A percentile compares a stretch with the other conserved stretches of the same genome.
These are phyloP conservation scores for Arxiozyma heterogenica DNA, from an alignment of 1,139 yeast species.

Conservation along the genomic window DNA sequence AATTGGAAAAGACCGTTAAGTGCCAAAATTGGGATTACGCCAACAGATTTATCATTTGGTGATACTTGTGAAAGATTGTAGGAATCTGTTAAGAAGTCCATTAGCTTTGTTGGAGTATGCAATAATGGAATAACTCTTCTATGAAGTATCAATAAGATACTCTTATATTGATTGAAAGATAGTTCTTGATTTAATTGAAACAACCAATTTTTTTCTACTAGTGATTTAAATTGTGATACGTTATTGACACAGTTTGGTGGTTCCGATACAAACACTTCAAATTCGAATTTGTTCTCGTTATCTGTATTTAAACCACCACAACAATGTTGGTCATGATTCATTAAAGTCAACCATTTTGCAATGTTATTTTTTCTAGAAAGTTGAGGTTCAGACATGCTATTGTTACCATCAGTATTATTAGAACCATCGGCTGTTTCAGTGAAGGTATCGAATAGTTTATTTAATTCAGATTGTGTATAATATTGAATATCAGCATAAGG, in stretches of 20 bases:
- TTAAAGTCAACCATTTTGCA: constrained; percentile 33
- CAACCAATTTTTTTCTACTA: constrained; percentile 65
- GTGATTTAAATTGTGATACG: constrained; percentile 48
- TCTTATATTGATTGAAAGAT: constrained; percentile 51
- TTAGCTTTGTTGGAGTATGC: constrained; percentile 68
- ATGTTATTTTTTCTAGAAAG: constrained; percentile 13
- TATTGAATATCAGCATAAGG: constrained; percentile 59
- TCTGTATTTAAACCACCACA: constrained; percentile 11
- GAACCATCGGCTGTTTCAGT: constrained; percentile 1
- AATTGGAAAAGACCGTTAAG: constrained; percentile 81
- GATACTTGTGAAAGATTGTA: constrained; percentile 37
- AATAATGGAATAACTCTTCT: constrained; percentile 76
- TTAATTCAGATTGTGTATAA: constrained; percentile 46
- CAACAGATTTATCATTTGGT: constrained; percentile 32
- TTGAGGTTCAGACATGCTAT: background rate
- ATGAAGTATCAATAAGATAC: constrained; percentile 62
- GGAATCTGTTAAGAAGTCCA: constrained; percentile 91
- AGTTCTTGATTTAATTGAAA: constrained; percentile 40
- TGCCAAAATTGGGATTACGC: constrained; percentile 68
- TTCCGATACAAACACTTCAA: constrained; percentile 36
- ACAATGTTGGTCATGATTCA: constrained; percentile 31
- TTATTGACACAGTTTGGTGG: constrained; percentile 52
- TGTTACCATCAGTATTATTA: too few relatives aligned
- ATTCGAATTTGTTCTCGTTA: constrained; percentile 17
- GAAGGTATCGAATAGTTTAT: constrained; percentile 9